Evolutionary conservation across 1,284 basidiomycete species (phyloP), one percentile per base, ranked within the genome.

Genomic region (Cryptococcus floricola): DNA sequence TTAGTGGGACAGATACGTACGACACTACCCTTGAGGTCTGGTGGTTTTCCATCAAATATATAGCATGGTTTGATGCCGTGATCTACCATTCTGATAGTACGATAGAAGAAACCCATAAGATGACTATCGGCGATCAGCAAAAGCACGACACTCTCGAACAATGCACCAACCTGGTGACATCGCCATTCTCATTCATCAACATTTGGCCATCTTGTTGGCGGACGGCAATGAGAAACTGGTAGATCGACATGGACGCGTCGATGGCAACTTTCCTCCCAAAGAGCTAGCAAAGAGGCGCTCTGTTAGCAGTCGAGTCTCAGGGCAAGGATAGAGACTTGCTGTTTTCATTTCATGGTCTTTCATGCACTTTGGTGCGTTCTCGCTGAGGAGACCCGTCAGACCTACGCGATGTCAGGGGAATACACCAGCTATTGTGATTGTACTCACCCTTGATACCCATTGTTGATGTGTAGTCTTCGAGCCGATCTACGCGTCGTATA

Each of bases 191-290:
- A 68, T 96, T 97, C 73, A 90, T 96, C 64, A 99, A 84, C 81
- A 96, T 85, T 77, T 98, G 92, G 13, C 96, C 95, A 72, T 98
- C 95, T 73, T 87, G 88, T 76, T 96, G 93, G 37, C 96, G 83
- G 3, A 98, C 95, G 14, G 95, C 95, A 62, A 99, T 98, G 61
- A 98, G 85, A 78, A 99, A 99, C 73, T 98, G 93, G 68, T 81
- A 82, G 65, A 78, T 77, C 9, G 71, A 77, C 91, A 94, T 95
- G 58, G 91, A 95, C 71, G 95, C 95, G 81, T 99, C 95, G 66
- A 99, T 93, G 57, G 95, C 95, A 62, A 98, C 94, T 80, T 98
- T 98, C 66, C 95, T 87, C 1, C 96, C 96, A 69, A 98, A 97
- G 43, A 97, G 84, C 48, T 44, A 48, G 45, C 37, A 44, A 34